Evolutionary conservation across 305 asterid species (phyloP).

Genomic region (Withania somnifera): DNA sequence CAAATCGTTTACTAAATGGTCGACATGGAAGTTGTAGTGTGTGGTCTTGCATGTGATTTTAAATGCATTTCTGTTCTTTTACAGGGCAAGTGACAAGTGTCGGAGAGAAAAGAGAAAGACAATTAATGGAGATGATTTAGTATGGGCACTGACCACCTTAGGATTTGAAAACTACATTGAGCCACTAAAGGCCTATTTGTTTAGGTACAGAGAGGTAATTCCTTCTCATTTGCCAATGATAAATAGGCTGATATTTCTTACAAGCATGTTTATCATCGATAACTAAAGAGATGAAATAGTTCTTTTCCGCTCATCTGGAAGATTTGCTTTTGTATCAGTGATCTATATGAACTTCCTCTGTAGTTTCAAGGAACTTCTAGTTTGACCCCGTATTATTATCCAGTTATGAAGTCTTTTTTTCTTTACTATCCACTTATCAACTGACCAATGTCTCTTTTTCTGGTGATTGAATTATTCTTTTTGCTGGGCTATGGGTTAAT

Average conservation of each 20-base stretch:
- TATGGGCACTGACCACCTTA: constrained; percentile 37
- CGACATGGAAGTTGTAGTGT: not conserved
- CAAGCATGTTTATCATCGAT: not conserved
- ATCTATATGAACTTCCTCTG: not conserved
- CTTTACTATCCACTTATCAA: too few species aligned
- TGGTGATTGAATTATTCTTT: not conserved
- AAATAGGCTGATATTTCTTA: not conserved
- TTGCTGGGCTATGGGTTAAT: not conserved
- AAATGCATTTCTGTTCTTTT: not conserved
- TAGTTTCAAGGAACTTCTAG: not conserved
- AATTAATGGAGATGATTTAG: constrained; percentile 35
- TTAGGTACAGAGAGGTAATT: constrained; percentile 37
- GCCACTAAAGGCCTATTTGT: constrained; percentile 29
- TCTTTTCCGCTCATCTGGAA: not conserved
- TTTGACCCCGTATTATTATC: not conserved
- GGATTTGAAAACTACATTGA: constrained; percentile 33
- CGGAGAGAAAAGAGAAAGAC: constrained; percentile 40
- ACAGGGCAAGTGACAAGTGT: constrained; percentile 38
- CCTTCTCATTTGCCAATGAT: not conserved
- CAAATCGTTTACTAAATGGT: too few species aligned
- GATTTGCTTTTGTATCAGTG: not conserved
- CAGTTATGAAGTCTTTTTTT: too few species aligned
- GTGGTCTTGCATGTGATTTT: not conserved
- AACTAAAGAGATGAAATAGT: not conserved
- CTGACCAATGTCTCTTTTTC: not conserved